Conservation (phyloP, 2,329 filamentous ascomycete species). For the Colletotrichum scovillei region DNA sequence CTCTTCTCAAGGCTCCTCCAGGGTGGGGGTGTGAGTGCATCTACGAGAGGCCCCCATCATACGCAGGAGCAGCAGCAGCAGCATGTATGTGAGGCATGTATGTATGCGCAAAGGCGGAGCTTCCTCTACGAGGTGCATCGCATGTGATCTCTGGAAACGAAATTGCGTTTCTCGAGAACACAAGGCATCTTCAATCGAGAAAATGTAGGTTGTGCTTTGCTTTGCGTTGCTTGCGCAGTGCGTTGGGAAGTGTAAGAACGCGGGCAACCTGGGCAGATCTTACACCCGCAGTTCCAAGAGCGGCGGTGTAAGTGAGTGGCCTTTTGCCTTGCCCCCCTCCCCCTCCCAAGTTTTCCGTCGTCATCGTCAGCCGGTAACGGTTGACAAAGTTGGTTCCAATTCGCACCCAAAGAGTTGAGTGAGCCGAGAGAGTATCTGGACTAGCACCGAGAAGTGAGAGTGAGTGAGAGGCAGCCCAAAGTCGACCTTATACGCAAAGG, state of each 20-base stretch:
- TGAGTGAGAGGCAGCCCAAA: conserved; percentile 21
- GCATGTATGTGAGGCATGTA: not conserved
- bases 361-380: conserved; percentile 34
- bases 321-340: not conserved
- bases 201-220: not conserved
- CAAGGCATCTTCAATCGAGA: not conserved
- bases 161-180: not conserved
- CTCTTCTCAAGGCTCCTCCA: too few species aligned
- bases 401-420: not conserved
- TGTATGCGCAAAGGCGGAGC: conserved; percentile 6
- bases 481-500: conserved; percentile 26
- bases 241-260: conserved; percentile 1
- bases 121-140: conserved; percentile 1
- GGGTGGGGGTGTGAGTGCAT: conserved; percentile 17
- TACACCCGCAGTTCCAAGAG: conserved; percentile 14
- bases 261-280: conserved; percentile 1
- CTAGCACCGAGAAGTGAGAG: not conserved
- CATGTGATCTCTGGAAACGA: conserved; percentile 12
- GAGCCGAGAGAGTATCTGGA: not conserved
- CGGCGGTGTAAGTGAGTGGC: conserved; percentile 34
- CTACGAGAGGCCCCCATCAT: not conserved
- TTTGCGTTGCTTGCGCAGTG: not conserved
- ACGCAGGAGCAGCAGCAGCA: not conserved
- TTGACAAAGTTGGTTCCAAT: not conserved
- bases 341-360: not conserved